Evolutionary conservation across 768 basidiomycete genomes (phyloP).

Genomic region (Dioszegia aurantiaca): DNA sequence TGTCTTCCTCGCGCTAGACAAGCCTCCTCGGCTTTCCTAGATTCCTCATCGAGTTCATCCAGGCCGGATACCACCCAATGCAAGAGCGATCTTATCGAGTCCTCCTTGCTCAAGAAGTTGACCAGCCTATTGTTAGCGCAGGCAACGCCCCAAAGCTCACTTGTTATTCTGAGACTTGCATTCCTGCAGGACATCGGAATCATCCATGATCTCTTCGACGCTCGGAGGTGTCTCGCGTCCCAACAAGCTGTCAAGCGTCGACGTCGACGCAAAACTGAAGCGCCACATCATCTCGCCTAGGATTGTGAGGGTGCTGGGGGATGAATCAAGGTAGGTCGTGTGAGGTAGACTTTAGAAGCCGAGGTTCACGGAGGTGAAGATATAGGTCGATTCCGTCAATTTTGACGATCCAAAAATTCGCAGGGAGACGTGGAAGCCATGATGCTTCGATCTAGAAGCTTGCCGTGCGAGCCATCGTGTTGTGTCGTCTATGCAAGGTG

Average conservation of each 20-base stretch:
- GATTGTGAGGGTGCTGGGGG: background rate
- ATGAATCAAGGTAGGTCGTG: background rate
- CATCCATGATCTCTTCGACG: conserved; percentile 84
- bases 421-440: background rate
- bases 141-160: conserved; percentile 29
- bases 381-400: background rate
- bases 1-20: conserved; percentile 18
- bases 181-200: conserved; percentile 89
- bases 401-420: background rate
- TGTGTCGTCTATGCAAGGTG: background rate
- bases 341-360: background rate
- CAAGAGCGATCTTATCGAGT: conserved; percentile 38
- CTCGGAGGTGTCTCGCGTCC: conserved; percentile 70
- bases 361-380: background rate
- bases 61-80: conserved; percentile 50
- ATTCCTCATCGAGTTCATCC: conserved; percentile 46
- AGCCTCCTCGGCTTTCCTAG: conserved; percentile 30
- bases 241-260: conserved; percentile 71
- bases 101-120: conserved; percentile 37
- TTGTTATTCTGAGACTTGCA: conserved; percentile 87
- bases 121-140: conserved; percentile 33
- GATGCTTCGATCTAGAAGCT: background rate
- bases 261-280: conserved; percentile 47
- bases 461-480: background rate
- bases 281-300: conserved; percentile 49